Conservation (phyloP, 805 yeast genomes). For the Saccharomyces kudriavzevii region DNA sequence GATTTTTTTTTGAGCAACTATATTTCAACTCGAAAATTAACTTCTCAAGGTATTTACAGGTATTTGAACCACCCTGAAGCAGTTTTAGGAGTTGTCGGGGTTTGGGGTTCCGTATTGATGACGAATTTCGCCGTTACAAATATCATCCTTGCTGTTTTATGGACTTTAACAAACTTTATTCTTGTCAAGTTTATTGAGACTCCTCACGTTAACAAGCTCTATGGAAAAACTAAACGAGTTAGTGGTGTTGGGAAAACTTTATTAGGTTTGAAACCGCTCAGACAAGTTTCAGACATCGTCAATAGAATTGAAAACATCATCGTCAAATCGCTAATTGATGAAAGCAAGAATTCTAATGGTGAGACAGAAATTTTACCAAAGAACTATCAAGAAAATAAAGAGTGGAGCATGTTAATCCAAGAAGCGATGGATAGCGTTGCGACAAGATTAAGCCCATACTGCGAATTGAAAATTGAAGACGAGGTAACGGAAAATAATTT, state of each 20-base stretch:
- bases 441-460: slow-evolving; percentile 17
- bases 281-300: slow-evolving; percentile 29
- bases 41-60: slow-evolving; percentile 74
- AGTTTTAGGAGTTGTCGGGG: slow-evolving; percentile 66
- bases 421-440: slow-evolving; percentile 15
- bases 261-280: slow-evolving; percentile 30
- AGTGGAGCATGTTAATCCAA: slow-evolving; percentile 1
- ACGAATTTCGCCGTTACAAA: slow-evolving; percentile 44
- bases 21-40: slow-evolving; percentile 41
- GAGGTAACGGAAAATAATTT: slow-evolving; percentile 24
- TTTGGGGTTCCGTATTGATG: slow-evolving; percentile 63
- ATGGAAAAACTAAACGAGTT: slow-evolving; percentile 56
- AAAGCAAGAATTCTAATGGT: not conserved
- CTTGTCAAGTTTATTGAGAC: slow-evolving; percentile 67
- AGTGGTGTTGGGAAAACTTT: slow-evolving; percentile 43
- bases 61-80: slow-evolving; percentile 80
- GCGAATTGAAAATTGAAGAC: slow-evolving; percentile 26
- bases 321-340: slow-evolving; percentile 9
- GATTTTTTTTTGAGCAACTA: slow-evolving; percentile 65
- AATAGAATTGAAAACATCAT: slow-evolving; percentile 35
- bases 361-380: not conserved
- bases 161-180: slow-evolving; percentile 60
- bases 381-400: not conserved
- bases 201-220: slow-evolving; percentile 67
- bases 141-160: slow-evolving; percentile 47